phyloP scores from a whole-genome alignment of 441 rosid species.

The Bocquillonia castaneifolia region DNA sequence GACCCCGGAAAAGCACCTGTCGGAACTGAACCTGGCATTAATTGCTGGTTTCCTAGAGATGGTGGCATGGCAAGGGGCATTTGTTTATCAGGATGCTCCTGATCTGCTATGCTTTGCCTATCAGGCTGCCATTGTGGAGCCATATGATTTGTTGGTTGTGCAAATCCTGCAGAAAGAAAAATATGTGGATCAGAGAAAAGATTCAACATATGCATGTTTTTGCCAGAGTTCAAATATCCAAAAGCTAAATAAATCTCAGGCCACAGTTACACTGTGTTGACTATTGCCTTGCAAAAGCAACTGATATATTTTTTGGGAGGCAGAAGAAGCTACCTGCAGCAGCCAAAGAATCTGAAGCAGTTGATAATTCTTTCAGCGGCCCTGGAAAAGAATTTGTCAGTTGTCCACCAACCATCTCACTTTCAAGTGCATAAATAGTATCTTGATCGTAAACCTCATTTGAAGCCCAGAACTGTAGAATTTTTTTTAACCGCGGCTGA shows the following conservation, averaged over 20 bases:
- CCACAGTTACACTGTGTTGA: not conserved
- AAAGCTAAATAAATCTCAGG: not conserved
- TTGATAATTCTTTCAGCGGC: constrained; percentile 44
- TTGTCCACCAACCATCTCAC: constrained; percentile 80
- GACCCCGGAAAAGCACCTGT: constrained; percentile 56
- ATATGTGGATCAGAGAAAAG: not conserved
- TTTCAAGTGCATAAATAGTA: constrained; percentile 62
- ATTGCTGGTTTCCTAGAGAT: constrained; percentile 49
- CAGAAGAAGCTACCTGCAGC: constrained; percentile 42
- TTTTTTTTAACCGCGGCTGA: constrained; percentile 74
- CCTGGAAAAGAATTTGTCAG: constrained; percentile 45
- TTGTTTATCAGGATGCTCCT: constrained; percentile 51
- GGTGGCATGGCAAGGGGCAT: constrained; percentile 30
- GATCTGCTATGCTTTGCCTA: constrained; percentile 41
- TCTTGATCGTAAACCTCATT: constrained; percentile 93
- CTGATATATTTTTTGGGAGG: not conserved
- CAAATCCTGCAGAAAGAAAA: constrained; percentile 41
- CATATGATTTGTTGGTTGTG: constrained; percentile 37
- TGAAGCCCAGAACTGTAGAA: constrained; percentile 87
- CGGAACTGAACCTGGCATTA: constrained; percentile 52
- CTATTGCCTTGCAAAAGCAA: not conserved
- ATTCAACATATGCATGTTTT: not conserved
- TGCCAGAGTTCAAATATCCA: not conserved
- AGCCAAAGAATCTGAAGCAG: constrained; percentile 41
- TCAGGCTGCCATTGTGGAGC: constrained; percentile 54